Percentiles rank a stretch among this genome's conserved stretches.
Conservation (phyloP, 2,329 filamentous ascomycete species). For the Aureobasidium mangrovei region DNA sequence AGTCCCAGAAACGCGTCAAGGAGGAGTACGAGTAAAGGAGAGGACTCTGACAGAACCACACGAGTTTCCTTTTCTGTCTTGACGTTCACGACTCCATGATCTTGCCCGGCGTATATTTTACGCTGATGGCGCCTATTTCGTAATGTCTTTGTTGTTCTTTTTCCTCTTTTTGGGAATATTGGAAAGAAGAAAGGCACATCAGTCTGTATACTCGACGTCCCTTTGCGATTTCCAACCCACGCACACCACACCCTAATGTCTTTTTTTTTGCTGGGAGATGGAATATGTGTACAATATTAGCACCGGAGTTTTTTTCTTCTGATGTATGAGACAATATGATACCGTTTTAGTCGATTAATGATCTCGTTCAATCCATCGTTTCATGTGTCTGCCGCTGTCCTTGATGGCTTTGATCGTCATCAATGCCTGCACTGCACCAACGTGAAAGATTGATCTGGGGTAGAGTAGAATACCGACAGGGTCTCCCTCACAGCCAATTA, state of each 20-base stretch:
- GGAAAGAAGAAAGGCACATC: background rate
- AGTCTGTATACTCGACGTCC: too few relatives aligned
- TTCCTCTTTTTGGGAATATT: background rate
- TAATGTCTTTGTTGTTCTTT: background rate
- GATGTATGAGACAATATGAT: background rate
- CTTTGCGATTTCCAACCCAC: too few relatives aligned
- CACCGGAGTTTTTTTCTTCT: background rate
- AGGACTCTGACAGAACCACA: background rate
- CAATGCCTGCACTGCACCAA: too few relatives aligned
- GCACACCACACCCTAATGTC: constrained; percentile 9
- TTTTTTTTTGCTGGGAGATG: background rate
- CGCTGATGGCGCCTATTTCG: background rate
- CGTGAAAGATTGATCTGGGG: too few relatives aligned
- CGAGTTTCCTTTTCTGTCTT: constrained; percentile 1
- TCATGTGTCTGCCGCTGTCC: too few relatives aligned
- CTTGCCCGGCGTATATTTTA: background rate
- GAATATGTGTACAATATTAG: background rate
- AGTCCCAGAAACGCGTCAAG: constrained; percentile 55
- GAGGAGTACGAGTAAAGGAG: constrained; percentile 53
- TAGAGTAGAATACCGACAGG: too few relatives aligned
- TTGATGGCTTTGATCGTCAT: too few relatives aligned
- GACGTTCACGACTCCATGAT: background rate
- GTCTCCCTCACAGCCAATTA: too few relatives aligned
- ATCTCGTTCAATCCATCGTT: too few relatives aligned
- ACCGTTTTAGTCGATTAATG: background rate